phyloP scores from a whole-genome alignment of 2,329 filamentous ascomycete species.

The Stagonosporopsis chrysanthemi region DNA sequence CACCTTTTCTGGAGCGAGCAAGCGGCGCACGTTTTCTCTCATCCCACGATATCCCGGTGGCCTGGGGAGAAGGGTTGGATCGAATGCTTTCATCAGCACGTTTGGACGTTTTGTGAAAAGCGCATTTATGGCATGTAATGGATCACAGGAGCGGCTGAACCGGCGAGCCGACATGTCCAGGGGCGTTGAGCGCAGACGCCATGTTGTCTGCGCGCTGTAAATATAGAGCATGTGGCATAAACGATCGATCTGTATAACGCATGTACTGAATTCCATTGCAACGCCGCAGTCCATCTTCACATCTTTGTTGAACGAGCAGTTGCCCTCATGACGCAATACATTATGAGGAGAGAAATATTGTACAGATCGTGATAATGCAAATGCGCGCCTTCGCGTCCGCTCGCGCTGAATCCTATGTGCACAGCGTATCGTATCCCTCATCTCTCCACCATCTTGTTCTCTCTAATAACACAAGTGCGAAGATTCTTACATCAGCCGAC shows the following conservation, averaged over 20 bases:
- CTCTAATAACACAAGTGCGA: conserved; percentile 33
- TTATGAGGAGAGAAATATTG: conserved; percentile 42
- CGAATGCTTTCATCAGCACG: conserved; percentile 14
- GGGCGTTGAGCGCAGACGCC: conserved; percentile 17
- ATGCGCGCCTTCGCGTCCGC: conserved; percentile 16
- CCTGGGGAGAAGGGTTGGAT: conserved; percentile 37
- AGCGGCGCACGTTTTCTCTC: conserved; percentile 34
- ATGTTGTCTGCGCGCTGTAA: conserved; percentile 36
- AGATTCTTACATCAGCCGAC: conserved; percentile 19
- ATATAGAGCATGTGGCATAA: conserved; percentile 41
- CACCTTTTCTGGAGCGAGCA: conserved; percentile 44
- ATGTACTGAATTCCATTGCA: conserved; percentile 6
- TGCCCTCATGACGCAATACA: conserved; percentile 29
- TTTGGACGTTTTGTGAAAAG: conserved; percentile 35
- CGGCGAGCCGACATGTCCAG: conserved; percentile 13
- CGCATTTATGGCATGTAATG: conserved; percentile 34
- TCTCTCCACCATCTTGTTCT: conserved; percentile 13
- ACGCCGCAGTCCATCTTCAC: background rate
- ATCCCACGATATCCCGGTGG: conserved; percentile 35
- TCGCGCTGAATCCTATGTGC: conserved; percentile 20
- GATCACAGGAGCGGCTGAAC: conserved; percentile 18
- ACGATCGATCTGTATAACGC: conserved; percentile 19
- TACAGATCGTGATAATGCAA: conserved; percentile 32
- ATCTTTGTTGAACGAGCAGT: background rate
- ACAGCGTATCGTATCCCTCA: conserved; percentile 24